Conservation (phyloP, 352 stramenopile genomes). For the Halophytophthora polymorphica region DNA sequence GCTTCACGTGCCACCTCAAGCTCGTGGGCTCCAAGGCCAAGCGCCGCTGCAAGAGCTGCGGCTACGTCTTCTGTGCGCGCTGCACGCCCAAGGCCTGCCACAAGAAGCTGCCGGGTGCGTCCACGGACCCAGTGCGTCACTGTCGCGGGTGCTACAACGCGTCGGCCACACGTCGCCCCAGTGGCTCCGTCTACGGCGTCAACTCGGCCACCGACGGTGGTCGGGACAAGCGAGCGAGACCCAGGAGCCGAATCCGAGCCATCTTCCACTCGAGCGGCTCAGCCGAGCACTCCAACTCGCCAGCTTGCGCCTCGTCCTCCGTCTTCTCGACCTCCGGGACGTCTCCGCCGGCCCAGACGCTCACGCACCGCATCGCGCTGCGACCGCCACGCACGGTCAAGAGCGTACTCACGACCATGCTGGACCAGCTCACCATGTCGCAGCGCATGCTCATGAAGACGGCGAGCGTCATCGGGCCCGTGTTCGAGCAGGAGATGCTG, state of each 20-base stretch:
- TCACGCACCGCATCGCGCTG: constrained; percentile 72
- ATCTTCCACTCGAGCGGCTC: constrained; percentile 48
- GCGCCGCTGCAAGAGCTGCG: constrained; percentile 79
- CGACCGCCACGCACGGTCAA: constrained; percentile 76
- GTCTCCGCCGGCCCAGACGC: constrained; percentile 20
- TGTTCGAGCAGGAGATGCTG: constrained; percentile 77
- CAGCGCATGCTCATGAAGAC: constrained; percentile 89
- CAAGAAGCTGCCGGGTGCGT: constrained; percentile 61
- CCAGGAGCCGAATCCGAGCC: constrained; percentile 53
- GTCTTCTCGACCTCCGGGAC: constrained; percentile 10
- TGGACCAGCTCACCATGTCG: constrained; percentile 80
- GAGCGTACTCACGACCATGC: constrained; percentile 76
- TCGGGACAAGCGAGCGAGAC: constrained; percentile 24
- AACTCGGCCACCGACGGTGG: constrained; percentile 23
- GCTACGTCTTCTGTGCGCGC: constrained; percentile 74
- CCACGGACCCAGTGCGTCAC: constrained; percentile 63
- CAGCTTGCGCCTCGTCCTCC: constrained; percentile 4
- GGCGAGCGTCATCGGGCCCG: constrained; percentile 69
- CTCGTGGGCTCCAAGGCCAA: constrained; percentile 40
- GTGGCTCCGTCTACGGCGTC: constrained; percentile 41
- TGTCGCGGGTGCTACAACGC: constrained; percentile 78
- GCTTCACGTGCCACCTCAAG: constrained; percentile 70
- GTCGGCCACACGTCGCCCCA: constrained; percentile 59
- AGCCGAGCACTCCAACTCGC: constrained; percentile 8
- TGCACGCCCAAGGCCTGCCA: constrained; percentile 77